Conservation (phyloP, 2,329 filamentous ascomycete genomes). For the Zasmidium angulare region DNA sequence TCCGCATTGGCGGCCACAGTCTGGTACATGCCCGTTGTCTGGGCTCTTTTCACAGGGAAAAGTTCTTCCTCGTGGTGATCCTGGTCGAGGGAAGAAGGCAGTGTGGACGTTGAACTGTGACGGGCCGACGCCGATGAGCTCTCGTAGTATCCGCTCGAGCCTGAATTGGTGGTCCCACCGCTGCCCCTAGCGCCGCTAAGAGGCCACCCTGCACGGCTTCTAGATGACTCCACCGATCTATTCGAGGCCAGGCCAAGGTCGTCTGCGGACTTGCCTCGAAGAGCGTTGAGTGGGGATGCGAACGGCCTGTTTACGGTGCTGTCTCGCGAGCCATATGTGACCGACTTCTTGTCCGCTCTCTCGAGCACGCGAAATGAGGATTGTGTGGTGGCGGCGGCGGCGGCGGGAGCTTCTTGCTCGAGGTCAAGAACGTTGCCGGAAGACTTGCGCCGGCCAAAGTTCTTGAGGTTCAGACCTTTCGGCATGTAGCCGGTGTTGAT, state of each 20-base stretch:
- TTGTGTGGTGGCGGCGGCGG: slow-evolving; percentile 17
- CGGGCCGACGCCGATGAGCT: slow-evolving; percentile 48
- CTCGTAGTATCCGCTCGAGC: slow-evolving; percentile 45
- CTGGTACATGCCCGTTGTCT: slow-evolving; percentile 41
- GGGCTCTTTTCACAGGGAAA: slow-evolving; percentile 34
- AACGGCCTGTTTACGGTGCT: slow-evolving; percentile 36
- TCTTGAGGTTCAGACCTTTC: slow-evolving; percentile 54
- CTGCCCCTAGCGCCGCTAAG: slow-evolving; percentile 45
- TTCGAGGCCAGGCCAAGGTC: slow-evolving; percentile 27
- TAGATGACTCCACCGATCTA: slow-evolving; percentile 19
- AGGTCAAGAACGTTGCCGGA: slow-evolving; percentile 54
- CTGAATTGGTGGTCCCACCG: slow-evolving; percentile 50
- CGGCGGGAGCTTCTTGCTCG: slow-evolving; percentile 28
- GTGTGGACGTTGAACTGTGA: slow-evolving; percentile 56
- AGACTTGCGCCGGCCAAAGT: slow-evolving; percentile 55
- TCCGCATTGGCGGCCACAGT: slow-evolving; percentile 41
- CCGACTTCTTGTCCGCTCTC: slow-evolving; percentile 45
- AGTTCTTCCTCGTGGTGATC: slow-evolving; percentile 38
- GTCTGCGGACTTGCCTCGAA: slow-evolving; percentile 35
- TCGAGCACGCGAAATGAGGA: slow-evolving; percentile 58
- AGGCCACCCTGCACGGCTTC: slow-evolving; percentile 20
- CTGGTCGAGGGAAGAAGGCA: slow-evolving; percentile 55
- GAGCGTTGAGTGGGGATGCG: slow-evolving; percentile 35
- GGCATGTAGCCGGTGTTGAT: slow-evolving; percentile 45
- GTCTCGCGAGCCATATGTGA: slow-evolving; percentile 30